phyloP scores from a whole-genome alignment of 2,329 filamentous ascomycete species.

The Alternaria angustiovoidea region DNA sequence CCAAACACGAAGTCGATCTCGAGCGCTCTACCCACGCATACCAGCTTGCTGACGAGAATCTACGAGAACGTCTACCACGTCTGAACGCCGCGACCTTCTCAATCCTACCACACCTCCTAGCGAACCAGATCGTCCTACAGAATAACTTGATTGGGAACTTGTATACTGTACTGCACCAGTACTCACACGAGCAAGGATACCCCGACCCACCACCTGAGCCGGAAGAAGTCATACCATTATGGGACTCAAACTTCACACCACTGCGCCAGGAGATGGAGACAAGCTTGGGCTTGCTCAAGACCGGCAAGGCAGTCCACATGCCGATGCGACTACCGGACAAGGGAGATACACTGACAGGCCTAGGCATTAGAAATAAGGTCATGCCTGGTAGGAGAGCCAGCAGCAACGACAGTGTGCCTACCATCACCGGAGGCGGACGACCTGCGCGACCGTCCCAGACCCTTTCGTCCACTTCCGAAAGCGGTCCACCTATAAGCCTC shows the following conservation, averaged over 20 bases:
- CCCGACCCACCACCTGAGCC: conserved; percentile 77
- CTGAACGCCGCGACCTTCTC: conserved; percentile 75
- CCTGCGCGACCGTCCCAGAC: conserved; percentile 38
- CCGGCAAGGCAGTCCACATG: conserved; percentile 71
- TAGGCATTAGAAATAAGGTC: conserved; percentile 58
- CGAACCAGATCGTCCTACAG: conserved; percentile 76
- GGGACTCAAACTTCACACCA: conserved; percentile 69
- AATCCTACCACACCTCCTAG: conserved; percentile 75
- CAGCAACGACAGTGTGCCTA: conserved; percentile 49
- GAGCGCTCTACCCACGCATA: conserved; percentile 74
- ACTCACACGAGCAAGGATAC: conserved; percentile 73
- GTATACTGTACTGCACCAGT: conserved; percentile 79
- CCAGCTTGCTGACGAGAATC: conserved; percentile 75
- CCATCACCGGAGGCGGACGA: conserved; percentile 30
- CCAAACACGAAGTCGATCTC: conserved; percentile 76
- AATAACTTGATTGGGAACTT: conserved; percentile 79
- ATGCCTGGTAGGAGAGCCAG: conserved; percentile 37
- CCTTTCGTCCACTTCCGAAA: conserved; percentile 36
- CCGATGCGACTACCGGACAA: conserved; percentile 61
- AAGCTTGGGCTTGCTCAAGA: conserved; percentile 67
- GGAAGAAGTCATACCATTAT: conserved; percentile 72
- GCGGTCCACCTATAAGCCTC: conserved; percentile 43
- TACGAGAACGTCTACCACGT: conserved; percentile 74
- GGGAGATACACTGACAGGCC: conserved; percentile 56
- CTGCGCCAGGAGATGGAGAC: conserved; percentile 72